phyloP scores from a whole-genome alignment of 345 rosid species.

The Hibiscus tridactylites region DNA sequence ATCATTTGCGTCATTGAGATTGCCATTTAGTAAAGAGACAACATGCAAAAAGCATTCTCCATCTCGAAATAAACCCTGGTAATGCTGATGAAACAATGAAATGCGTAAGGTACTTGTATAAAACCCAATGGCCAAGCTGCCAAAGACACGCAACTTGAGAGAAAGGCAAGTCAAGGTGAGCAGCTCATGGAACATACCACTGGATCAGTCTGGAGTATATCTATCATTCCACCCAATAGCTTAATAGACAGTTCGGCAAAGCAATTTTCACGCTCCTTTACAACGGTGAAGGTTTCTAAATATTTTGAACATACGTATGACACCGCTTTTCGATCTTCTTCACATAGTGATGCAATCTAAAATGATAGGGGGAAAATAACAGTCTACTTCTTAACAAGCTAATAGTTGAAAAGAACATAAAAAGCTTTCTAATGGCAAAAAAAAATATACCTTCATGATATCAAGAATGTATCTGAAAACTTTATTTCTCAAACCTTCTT shows the following conservation, averaged over 20 bases:
- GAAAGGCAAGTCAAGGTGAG: background rate
- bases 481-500: constrained; percentile 51
- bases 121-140: constrained; percentile 5
- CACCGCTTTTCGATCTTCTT: constrained; percentile 62
- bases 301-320: constrained; percentile 77
- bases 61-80: constrained; percentile 78
- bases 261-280: constrained; percentile 69
- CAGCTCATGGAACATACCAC: constrained; percentile 36
- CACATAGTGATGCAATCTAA: constrained; percentile 50
- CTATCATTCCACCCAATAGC: constrained; percentile 81
- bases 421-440: constrained; percentile 7
- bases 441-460: constrained; percentile 70
- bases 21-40: constrained; percentile 85
- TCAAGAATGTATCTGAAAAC: constrained; percentile 61
- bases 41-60: constrained; percentile 95
- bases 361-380: background rate
- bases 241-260: constrained; percentile 58
- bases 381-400: constrained; percentile 8
- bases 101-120: constrained; percentile 14
- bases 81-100: constrained; percentile 52
- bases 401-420: constrained; percentile 3
- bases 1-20: constrained; percentile 61
- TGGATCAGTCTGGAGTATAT: constrained; percentile 52
- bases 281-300: constrained; percentile 79
- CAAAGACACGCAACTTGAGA: constrained; percentile 3